phyloP scores from a whole-genome alignment of 768 basidiomycete genomes.

The Podaxis carcinomalis region DNA sequence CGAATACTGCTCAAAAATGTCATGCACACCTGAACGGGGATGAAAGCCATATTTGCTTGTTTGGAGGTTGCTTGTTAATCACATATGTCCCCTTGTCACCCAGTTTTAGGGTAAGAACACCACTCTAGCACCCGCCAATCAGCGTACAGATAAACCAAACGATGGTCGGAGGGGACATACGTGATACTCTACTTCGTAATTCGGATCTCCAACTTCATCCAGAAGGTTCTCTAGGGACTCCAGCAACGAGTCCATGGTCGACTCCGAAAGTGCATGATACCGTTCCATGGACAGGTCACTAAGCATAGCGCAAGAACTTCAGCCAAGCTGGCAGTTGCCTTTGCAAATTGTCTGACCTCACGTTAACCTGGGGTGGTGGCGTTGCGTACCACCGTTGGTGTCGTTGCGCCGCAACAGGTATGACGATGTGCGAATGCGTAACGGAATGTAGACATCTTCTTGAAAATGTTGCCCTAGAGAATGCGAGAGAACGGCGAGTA shows the following conservation, averaged over 20 bases:
- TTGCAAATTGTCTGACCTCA: constrained; percentile 37
- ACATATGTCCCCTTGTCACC: constrained; percentile 85
- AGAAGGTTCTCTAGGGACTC: constrained; percentile 71
- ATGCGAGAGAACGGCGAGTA: constrained; percentile 18
- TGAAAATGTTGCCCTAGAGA: not conserved
- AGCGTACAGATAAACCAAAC: not conserved
- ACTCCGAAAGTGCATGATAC: constrained; percentile 72
- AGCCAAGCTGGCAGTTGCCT: not conserved
- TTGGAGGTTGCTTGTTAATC: constrained; percentile 96
- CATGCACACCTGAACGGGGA: constrained; percentile 73
- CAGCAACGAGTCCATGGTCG: constrained; percentile 72
- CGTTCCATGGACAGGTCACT: constrained; percentile 51
- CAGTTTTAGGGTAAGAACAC: constrained; percentile 82
- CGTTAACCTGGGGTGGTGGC: constrained; percentile 53
- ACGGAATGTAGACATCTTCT: not conserved
- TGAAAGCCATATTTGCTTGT: constrained; percentile 96
- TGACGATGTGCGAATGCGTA: not conserved
- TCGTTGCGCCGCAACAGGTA: not conserved
- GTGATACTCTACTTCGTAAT: constrained; percentile 85
- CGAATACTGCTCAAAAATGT: not conserved
- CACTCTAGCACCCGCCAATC: constrained; percentile 49
- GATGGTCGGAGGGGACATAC: constrained; percentile 37
- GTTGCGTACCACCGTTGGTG: constrained; percentile 37
- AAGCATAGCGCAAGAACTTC: not conserved
- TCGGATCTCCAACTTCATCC: constrained; percentile 49